Conservation (phyloP, 2,329 filamentous ascomycete species). For the Talaromyces sp. region DNA sequence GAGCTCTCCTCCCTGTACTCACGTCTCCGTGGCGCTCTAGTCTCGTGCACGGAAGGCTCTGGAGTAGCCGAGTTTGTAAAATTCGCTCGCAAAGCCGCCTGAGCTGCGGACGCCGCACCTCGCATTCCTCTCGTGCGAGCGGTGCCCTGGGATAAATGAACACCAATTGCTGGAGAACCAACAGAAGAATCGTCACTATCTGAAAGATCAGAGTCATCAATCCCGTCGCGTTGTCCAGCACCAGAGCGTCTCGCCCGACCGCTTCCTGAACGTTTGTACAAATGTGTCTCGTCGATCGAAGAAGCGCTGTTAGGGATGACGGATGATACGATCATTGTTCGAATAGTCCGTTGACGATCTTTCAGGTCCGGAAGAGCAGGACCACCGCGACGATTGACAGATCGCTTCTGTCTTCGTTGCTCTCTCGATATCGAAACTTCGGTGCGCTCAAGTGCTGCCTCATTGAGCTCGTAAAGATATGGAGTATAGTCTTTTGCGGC, state of each 20-base stretch:
- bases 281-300: constrained; percentile 73
- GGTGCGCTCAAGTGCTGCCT: constrained; percentile 81
- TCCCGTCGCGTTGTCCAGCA: constrained; percentile 52
- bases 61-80: constrained; percentile 83
- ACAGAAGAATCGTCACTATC: constrained; percentile 84
- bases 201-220: constrained; percentile 80
- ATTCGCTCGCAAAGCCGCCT: constrained; percentile 73
- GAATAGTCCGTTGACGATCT: constrained; percentile 86
- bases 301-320: constrained; percentile 82
- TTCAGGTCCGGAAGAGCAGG: constrained; percentile 93
- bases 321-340: constrained; percentile 86
- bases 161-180: constrained; percentile 76
- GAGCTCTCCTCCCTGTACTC: constrained; percentile 73
- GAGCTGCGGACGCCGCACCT: constrained; percentile 78
- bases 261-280: constrained; percentile 73
- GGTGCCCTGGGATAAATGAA: constrained; percentile 63
- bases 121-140: constrained; percentile 83
- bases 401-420: constrained; percentile 89
- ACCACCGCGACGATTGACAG: constrained; percentile 86
- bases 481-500: constrained; percentile 91
- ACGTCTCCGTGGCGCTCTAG: constrained; percentile 58
- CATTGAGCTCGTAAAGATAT: constrained; percentile 88
- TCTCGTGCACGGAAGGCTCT: constrained; percentile 66
- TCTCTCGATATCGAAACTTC: constrained; percentile 92
- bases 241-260: constrained; percentile 54